A percentile compares a stretch with the other conserved stretches of the same genome.
These are phyloP conservation scores for Intubia oerlemansii DNA, from an alignment of 2,329 filamentous ascomycete genomes.

Conservation along the genomic window DNA sequence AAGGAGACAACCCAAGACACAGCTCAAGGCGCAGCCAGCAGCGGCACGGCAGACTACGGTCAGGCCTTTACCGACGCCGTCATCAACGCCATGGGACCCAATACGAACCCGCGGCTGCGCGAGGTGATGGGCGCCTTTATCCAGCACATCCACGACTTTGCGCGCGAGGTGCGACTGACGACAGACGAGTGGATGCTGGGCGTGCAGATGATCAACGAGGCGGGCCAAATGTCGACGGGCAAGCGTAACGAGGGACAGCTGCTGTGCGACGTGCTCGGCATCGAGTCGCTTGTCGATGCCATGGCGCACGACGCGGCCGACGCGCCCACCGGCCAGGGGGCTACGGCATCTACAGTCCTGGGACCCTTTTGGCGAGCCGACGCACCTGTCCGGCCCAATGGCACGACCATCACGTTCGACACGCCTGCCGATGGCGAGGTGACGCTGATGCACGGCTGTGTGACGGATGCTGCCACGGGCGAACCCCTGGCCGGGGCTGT, in stretches of 20 bases:
- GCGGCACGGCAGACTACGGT: slow-evolving; percentile 14
- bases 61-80: slow-evolving; percentile 37
- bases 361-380: slow-evolving; percentile 47
- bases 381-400: slow-evolving; percentile 34
- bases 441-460: slow-evolving; percentile 30
- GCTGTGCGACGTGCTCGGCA: slow-evolving; percentile 38
- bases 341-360: slow-evolving; percentile 34
- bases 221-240: slow-evolving; percentile 33
- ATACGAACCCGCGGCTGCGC: slow-evolving; percentile 34
- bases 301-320: slow-evolving; percentile 35
- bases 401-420: slow-evolving; percentile 27
- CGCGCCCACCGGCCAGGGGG: slow-evolving; percentile 24
- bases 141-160: slow-evolving; percentile 45
- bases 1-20: not conserved
- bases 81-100: slow-evolving; percentile 41
- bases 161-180: slow-evolving; percentile 43
- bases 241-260: slow-evolving; percentile 42
- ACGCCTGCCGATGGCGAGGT: slow-evolving; percentile 18
- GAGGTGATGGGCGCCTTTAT: slow-evolving; percentile 36
- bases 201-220: slow-evolving; percentile 38
- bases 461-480: slow-evolving; percentile 19
- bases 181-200: slow-evolving; percentile 45
- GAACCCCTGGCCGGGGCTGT: slow-evolving; percentile 31
- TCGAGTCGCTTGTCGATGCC: slow-evolving; percentile 40
- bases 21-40: not conserved